A percentile compares a stretch with the other conserved stretches of the same genome.
Conservation (phyloP, 768 basidiomycete species). For the Boletus subcaerulescens region DNA sequence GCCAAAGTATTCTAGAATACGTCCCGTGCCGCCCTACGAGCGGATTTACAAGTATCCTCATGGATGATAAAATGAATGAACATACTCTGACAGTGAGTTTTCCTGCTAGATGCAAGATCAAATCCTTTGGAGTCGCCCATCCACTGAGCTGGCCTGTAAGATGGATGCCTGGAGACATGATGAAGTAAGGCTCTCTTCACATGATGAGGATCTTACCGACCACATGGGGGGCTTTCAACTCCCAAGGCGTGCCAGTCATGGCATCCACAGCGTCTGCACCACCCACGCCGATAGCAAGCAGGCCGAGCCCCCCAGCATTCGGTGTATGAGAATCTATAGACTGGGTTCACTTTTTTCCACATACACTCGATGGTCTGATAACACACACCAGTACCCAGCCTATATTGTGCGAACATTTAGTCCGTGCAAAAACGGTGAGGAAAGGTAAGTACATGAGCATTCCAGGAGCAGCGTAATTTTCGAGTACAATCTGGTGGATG, state of each 20-base stretch:
- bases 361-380: not conserved
- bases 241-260: slow-evolving; percentile 98
- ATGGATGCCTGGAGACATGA: slow-evolving; percentile 61
- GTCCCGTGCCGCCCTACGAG: slow-evolving; percentile 86
- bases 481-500: slow-evolving; percentile 97
- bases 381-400: slow-evolving; percentile 75
- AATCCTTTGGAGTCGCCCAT: slow-evolving; percentile 95
- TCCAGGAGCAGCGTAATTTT: slow-evolving; percentile 95
- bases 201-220: slow-evolving; percentile 49
- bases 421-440: not conserved
- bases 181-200: not conserved
- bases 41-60: not conserved
- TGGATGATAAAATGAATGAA: slow-evolving; percentile 4
- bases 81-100: slow-evolving; percentile 88
- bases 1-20: slow-evolving; percentile 96
- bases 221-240: slow-evolving; percentile 86
- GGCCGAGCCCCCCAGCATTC: slow-evolving; percentile 94
- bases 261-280: slow-evolving; percentile 98
- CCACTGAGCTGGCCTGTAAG: slow-evolving; percentile 83
- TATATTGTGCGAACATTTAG: slow-evolving; percentile 27
- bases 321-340: slow-evolving; percentile 92
- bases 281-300: slow-evolving; percentile 98
- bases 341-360: not conserved
- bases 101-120: slow-evolving; percentile 92
- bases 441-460: slow-evolving; percentile 70